These are phyloP conservation scores for Arabidopsis suecica DNA, from an alignment of 345 rosid species.

Conservation along the genomic window DNA sequence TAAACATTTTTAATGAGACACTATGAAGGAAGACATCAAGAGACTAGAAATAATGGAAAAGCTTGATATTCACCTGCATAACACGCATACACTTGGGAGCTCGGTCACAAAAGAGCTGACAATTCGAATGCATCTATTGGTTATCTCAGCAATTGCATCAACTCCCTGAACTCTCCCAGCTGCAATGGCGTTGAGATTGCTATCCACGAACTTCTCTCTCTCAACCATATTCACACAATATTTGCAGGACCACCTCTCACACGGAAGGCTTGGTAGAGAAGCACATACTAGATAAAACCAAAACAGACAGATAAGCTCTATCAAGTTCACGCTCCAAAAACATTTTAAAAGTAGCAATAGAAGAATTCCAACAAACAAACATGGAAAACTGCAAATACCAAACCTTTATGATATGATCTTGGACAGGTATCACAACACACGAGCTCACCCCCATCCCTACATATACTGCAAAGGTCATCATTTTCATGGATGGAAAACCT, in stretches of 20 bases:
- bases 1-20: conserved; percentile 11
- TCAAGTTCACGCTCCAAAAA: conserved; percentile 23
- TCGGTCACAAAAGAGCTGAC: conserved; percentile 65
- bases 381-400: conserved; percentile 4
- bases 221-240: conserved; percentile 64
- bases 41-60: neutral
- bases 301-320: conserved; percentile 11
- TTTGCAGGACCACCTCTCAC: conserved; percentile 84
- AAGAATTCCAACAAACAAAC: conserved; percentile 20
- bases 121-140: conserved; percentile 85
- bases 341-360: neutral
- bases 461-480: conserved; percentile 88
- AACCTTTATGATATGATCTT: conserved; percentile 91
- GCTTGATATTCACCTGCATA: conserved; percentile 71
- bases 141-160: conserved; percentile 88
- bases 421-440: conserved; percentile 97
- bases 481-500: conserved; percentile 64
- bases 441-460: conserved; percentile 85
- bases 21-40: conserved; percentile 19
- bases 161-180: conserved; percentile 91
- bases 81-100: conserved; percentile 75
- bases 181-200: conserved; percentile 78
- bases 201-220: conserved; percentile 74
- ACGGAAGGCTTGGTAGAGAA: conserved; percentile 59
- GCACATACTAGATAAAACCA: conserved; percentile 36